Base-by-base conservation (phyloP, 2,329 filamentous ascomycete species). In the Beauveria sp. region DNA sequence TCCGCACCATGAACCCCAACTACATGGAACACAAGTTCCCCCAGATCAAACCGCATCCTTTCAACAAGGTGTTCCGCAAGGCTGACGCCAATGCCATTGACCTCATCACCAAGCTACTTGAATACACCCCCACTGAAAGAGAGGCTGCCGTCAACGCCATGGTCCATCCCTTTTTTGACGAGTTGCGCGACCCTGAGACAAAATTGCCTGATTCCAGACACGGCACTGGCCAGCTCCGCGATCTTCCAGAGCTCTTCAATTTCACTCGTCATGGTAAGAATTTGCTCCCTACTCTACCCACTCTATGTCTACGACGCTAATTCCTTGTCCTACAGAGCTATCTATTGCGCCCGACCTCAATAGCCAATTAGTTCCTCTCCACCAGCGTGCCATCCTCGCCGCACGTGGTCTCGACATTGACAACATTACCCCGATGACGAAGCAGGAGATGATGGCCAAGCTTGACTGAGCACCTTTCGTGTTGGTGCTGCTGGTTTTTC, bases 11-110 rank as follows among this genome's bases (percentile, higher is more conserved):
- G 94, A 99, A 99, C 77, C 94, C 94, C 63, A 99, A 99, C 77
- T 99, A 99, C 78, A 99, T 99, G 94, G 94, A 99, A 79, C 94
- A 99, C 80, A 97, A 97, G 80, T 99, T 99, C 77, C 94, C 94
- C 53, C 94, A 99, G 77, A 99, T 99, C 80, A 99, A 99, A 81
- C 94, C 94, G 62, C 94, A 99, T 72, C 94, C 94, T 30, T 99
- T 99, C 82, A 96, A 90, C 79, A 97, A 97, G 84, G 94, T 99
- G 61, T 97, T 99, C 84, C 88, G 94, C 68, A 97, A 96, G 84
- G 94, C 94, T 61, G 91, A 96, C 67, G 83, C 86, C 37, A 92
- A 91, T 70, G 93, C 94, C 44, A 96, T 99, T 70, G 92, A 97
- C 71, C 80, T 99, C 69, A 97, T 99, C 73, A 94, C 92, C 59